These are phyloP conservation scores for Geoglossum cookeanum DNA, from an alignment of 2,329 filamentous ascomycete genomes.

Conservation along the genomic window DNA sequence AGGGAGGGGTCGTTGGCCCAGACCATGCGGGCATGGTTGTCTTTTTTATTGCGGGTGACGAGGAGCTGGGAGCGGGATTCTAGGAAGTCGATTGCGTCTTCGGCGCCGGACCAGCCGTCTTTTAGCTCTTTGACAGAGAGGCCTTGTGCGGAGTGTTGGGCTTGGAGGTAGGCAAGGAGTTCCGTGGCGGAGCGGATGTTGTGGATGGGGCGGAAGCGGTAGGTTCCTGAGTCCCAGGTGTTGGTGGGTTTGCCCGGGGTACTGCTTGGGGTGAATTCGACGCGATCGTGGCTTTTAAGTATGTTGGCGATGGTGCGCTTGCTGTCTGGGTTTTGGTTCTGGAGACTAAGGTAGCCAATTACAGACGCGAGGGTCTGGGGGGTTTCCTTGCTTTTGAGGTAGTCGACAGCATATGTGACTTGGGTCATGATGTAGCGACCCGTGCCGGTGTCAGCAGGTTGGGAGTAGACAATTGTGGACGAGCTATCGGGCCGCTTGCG, in stretches of 20 bases:
- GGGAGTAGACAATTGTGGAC: conserved; percentile 45
- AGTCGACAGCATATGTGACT: conserved; percentile 70
- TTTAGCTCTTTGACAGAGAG: conserved; percentile 79
- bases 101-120: conserved; percentile 83
- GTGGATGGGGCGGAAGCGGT: conserved; percentile 67
- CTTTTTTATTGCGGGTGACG: conserved; percentile 81
- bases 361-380: conserved; percentile 57
- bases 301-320: conserved; percentile 47
- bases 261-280: conserved; percentile 32
- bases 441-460: conserved; percentile 55
- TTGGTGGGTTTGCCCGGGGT: conserved; percentile 24
- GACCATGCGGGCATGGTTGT: conserved; percentile 66
- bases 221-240: conserved; percentile 44
- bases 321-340: conserved; percentile 37
- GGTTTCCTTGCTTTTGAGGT: conserved; percentile 51
- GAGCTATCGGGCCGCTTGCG: conserved; percentile 36
- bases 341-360: conserved; percentile 60
- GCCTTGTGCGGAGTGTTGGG: conserved; percentile 60
- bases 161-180: conserved; percentile 63
- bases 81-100: conserved; percentile 56
- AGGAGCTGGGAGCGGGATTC: conserved; percentile 64
- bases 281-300: conserved; percentile 46
- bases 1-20: conserved; percentile 77
- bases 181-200: conserved; percentile 61
- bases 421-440: conserved; percentile 72